Evolutionary conservation across 2,329 filamentous ascomycete genomes (phyloP).

Genomic region (Sarocladium kiliense): DNA sequence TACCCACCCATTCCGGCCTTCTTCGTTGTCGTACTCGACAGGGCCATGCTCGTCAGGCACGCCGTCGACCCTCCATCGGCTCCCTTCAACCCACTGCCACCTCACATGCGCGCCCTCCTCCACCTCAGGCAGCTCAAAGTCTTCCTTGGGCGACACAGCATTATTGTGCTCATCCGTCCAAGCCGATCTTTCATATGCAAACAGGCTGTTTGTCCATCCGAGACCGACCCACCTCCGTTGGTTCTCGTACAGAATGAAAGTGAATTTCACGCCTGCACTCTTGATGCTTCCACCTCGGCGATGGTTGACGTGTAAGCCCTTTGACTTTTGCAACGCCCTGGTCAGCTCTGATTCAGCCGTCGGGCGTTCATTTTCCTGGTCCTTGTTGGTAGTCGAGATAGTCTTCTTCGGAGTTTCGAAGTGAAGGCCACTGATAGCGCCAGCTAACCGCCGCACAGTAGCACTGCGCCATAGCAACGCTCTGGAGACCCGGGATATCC

Average conservation of each 20-base stretch:
- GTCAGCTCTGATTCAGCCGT: conserved; percentile 38
- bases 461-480: conserved; percentile 87
- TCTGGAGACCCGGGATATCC: conserved; percentile 76
- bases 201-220: conserved; percentile 88
- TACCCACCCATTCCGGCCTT: conserved; percentile 78
- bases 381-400: conserved; percentile 28
- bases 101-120: conserved; percentile 53
- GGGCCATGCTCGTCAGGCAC: conserved; percentile 44
- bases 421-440: conserved; percentile 73
- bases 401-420: conserved; percentile 51
- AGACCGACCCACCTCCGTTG: conserved; percentile 92
- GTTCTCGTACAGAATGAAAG: conserved; percentile 94
- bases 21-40: conserved; percentile 49
- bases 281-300: conserved; percentile 34
- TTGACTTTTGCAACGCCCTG: conserved; percentile 30
- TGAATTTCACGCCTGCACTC: conserved; percentile 84
- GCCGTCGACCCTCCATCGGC: conserved; percentile 83
- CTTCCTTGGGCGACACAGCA: conserved; percentile 66
- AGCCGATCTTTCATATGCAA: conserved; percentile 81
- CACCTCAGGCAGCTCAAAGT: conserved; percentile 57
- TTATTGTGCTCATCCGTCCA: conserved; percentile 98
- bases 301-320: conserved; percentile 22
- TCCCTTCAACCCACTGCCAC: conserved; percentile 77
- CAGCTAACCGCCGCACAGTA: conserved; percentile 62
- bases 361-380: conserved; percentile 11